These are phyloP conservation scores for Claviceps monticola DNA, from an alignment of 2,329 filamentous ascomycete species.

Conservation along the genomic window DNA sequence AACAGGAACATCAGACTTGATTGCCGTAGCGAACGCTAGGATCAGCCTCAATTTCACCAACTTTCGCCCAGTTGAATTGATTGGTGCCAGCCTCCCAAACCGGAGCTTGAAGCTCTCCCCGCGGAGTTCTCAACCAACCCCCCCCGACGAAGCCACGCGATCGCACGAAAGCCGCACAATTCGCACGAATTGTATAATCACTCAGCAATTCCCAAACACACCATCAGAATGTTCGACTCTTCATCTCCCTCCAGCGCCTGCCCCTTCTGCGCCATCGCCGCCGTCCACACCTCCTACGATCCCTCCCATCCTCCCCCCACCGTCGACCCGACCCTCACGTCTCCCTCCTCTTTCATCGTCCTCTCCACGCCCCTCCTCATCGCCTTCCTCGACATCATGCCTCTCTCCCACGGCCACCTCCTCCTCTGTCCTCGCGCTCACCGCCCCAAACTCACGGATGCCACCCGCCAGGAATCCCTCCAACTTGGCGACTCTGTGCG, in stretches of 20 bases:
- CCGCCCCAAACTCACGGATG: constrained; percentile 62
- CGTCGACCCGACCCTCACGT: constrained; percentile 19
- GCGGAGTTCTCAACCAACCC: not conserved
- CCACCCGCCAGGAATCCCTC: constrained; percentile 46
- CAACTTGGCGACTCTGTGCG: constrained; percentile 57
- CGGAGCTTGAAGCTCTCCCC: not conserved
- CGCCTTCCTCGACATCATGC: constrained; percentile 89
- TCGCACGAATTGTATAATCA: not conserved
- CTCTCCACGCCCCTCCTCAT: constrained; percentile 65
- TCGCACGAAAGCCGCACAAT: not conserved
- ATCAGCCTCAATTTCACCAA: not conserved
- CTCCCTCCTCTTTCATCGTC: constrained; percentile 47
- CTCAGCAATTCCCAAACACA: not conserved
- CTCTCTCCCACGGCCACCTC: constrained; percentile 70
- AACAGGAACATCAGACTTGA: not conserved
- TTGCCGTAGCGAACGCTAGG: not conserved
- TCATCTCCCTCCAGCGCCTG: constrained; percentile 26
- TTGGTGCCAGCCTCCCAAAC: not conserved
- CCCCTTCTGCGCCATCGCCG: constrained; percentile 49
- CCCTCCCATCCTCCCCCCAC: constrained; percentile 28
- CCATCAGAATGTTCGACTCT: constrained; percentile 17
- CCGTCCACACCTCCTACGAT: constrained; percentile 33
- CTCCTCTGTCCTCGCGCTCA: constrained; percentile 69
- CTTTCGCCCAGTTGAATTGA: not conserved
- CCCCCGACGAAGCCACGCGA: not conserved